A percentile compares a stretch with the other conserved stretches of the same genome.
Conservation (phyloP, 1,284 basidiomycete genomes). For the Cutaneotrichosporon spelunceum region DNA sequence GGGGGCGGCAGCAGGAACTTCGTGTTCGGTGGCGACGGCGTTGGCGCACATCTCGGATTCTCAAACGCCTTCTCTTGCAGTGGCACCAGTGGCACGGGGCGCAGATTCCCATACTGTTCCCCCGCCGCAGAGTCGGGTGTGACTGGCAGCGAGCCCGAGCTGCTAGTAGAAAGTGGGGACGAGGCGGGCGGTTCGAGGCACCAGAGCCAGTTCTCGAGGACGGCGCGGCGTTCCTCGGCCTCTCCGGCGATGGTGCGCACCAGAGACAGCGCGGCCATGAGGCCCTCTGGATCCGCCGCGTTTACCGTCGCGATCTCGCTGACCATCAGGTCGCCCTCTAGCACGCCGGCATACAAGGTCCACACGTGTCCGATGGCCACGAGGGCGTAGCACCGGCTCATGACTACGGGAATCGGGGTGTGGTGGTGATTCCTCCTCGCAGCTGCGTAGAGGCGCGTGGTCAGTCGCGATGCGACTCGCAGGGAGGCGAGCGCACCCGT, state of each 20-base stretch:
- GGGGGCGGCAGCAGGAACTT: background rate
- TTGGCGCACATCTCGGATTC: background rate
- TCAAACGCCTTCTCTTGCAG: background rate
- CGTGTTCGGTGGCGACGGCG: background rate
- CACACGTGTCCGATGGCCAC: background rate
- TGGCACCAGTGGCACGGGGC: background rate
- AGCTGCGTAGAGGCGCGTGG: background rate
- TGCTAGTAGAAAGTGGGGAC: background rate
- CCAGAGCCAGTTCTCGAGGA: background rate
- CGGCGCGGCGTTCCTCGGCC: background rate
- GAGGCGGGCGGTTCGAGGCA: background rate
- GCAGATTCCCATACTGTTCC: background rate
- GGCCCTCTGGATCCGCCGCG: constrained; percentile 1
- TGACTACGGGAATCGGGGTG: background rate
- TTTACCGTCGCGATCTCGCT: background rate
- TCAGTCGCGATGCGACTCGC: background rate
- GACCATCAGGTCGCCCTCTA: constrained; percentile 2
- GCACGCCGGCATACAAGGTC: background rate
- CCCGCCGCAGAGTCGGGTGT: background rate
- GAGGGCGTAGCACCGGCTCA: background rate
- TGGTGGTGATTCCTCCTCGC: background rate
- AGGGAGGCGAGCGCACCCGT: background rate
- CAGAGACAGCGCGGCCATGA: background rate
- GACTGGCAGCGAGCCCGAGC: background rate
- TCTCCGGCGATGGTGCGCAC: background rate